These are phyloP conservation scores for Rhytidhysteron rufulum DNA, from an alignment of 2,329 filamentous ascomycete species.

Conservation along the genomic window DNA sequence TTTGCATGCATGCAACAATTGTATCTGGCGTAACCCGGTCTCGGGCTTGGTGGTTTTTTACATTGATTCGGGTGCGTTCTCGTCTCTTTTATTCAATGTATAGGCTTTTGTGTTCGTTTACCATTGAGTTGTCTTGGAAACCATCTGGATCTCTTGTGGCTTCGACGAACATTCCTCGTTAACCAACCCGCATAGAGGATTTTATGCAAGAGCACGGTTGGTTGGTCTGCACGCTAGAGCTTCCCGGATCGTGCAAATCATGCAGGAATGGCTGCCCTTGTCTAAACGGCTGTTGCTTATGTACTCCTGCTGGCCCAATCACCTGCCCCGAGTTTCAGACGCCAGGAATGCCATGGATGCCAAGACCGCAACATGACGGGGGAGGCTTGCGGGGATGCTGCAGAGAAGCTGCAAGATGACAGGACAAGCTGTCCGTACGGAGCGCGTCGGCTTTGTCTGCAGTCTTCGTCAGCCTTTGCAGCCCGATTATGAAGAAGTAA, in stretches of 20 bases:
- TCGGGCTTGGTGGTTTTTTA: background rate
- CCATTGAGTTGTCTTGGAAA: too few species aligned
- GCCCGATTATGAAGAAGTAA: background rate
- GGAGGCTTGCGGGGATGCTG: slow-evolving; percentile 12
- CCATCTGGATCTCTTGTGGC: slow-evolving; percentile 4
- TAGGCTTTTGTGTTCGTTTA: background rate
- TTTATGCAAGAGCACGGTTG: slow-evolving; percentile 11
- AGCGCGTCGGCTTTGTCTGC: background rate
- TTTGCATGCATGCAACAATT: slow-evolving; percentile 14
- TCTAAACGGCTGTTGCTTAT: slow-evolving; percentile 9
- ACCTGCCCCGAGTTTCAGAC: slow-evolving; percentile 10
- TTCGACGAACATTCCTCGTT: slow-evolving; percentile 9
- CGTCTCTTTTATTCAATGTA: background rate
- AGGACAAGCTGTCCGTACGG: too few species aligned
- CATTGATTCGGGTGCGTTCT: too few species aligned
- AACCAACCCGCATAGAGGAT: slow-evolving; percentile 4
- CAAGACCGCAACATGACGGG: slow-evolving; percentile 12
- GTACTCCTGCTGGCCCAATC: slow-evolving; percentile 12
- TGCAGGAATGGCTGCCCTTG: slow-evolving; percentile 8
- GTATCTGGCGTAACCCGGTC: background rate
- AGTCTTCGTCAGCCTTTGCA: slow-evolving; percentile 1
- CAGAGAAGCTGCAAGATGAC: slow-evolving; percentile 3
- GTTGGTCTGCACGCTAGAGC: slow-evolving; percentile 9
- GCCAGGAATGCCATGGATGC: background rate
- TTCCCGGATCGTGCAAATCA: slow-evolving; percentile 12